phyloP scores from a whole-genome alignment of 768 basidiomycete species.

The Kondoa malvinella region DNA sequence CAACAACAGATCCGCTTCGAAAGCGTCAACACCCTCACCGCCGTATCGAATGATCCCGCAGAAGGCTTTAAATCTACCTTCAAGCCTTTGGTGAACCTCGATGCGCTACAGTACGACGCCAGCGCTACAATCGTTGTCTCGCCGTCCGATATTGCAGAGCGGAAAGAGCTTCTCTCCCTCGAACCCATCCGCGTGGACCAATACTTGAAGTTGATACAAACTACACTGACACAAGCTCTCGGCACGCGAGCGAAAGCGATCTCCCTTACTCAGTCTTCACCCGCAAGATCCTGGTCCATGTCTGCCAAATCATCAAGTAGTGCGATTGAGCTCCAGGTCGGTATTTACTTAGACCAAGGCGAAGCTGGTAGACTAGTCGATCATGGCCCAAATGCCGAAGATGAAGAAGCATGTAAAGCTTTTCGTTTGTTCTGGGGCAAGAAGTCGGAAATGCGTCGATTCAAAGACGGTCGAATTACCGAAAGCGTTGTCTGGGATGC shows the following conservation, averaged over 20 bases:
- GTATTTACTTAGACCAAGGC: conserved; percentile 53
- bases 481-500: conserved; percentile 98
- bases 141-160: not conserved
- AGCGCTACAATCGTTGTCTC: not conserved
- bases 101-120: not conserved
- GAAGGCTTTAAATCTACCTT: conserved; percentile 2
- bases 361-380: conserved; percentile 75
- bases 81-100: not conserved
- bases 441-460: conserved; percentile 78
- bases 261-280: conserved; percentile 34
- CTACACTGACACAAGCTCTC: conserved; percentile 44
- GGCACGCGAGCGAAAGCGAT: conserved; percentile 53
- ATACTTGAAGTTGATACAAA: conserved; percentile 19
- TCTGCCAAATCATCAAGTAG: conserved; percentile 32
- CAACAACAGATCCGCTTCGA: not conserved
- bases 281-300: not conserved
- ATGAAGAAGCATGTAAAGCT: conserved; percentile 40
- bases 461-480: conserved; percentile 82
- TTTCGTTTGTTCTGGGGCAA: conserved; percentile 82
- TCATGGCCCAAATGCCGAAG: conserved; percentile 60
- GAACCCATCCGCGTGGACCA: conserved; percentile 11
- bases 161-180: not conserved
- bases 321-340: conserved; percentile 43
- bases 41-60: not conserved
- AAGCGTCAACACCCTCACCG: not conserved